phyloP scores from a whole-genome alignment of 495 filamentous ascomycete species.

The Penicillium silybi region DNA sequence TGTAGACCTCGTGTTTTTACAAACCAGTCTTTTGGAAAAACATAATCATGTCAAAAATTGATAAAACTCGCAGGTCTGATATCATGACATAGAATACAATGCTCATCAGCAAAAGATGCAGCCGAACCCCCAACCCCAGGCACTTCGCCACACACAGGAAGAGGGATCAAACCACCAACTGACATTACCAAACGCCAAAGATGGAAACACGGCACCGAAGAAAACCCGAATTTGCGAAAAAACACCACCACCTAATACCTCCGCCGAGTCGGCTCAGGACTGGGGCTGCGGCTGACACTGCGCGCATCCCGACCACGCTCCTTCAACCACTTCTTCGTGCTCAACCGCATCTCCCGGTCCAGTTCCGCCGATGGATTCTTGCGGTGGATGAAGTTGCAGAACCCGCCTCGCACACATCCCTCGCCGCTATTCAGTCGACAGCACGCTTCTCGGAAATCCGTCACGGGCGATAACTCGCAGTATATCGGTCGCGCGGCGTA shows the following conservation, averaged over 20 bases:
- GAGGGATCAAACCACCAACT: slow-evolving; percentile 17
- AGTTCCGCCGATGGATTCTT: slow-evolving; percentile 89
- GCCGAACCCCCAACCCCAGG: slow-evolving; percentile 13
- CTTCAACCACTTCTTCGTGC: slow-evolving; percentile 95
- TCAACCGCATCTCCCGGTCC: slow-evolving; percentile 79
- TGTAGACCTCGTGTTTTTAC: too few relatives aligned
- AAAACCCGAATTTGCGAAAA: slow-evolving; percentile 12
- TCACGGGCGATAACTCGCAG: slow-evolving; percentile 94
- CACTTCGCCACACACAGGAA: slow-evolving; percentile 18
- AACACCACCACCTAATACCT: slow-evolving; percentile 48
- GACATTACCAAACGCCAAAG: slow-evolving; percentile 31
- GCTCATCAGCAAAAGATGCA: slow-evolving; percentile 17
- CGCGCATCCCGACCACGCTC: slow-evolving; percentile 78
- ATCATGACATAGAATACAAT: slow-evolving; percentile 23
- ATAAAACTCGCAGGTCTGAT: slow-evolving; percentile 16
- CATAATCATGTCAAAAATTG: not conserved
- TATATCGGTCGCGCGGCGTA: slow-evolving; percentile 97
- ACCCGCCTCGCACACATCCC: slow-evolving; percentile 91
- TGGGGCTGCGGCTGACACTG: slow-evolving; percentile 71
- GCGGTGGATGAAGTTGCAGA: slow-evolving; percentile 98
- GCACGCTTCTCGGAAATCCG: slow-evolving; percentile 97
- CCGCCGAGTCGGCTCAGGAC: slow-evolving; percentile 70
- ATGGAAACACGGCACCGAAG: slow-evolving; percentile 2
- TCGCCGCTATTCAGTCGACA: slow-evolving; percentile 92
- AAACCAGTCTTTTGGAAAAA: too few relatives aligned